phyloP scores from a whole-genome alignment of 208 protist species.

The Spongospora subterranea region DNA sequence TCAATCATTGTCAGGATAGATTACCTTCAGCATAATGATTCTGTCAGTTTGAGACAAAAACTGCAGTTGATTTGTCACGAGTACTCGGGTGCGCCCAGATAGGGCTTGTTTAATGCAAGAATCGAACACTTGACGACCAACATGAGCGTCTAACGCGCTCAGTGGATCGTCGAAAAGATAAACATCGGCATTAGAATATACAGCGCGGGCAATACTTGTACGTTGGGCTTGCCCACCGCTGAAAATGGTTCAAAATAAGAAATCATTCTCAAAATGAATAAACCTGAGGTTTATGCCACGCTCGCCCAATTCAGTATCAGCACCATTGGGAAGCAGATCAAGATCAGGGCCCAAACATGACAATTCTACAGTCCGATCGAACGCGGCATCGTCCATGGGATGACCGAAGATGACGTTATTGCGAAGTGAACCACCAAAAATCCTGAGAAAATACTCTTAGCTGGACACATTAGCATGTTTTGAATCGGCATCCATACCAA shows the following conservation, averaged over 20 bases:
- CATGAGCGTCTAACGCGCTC: slow-evolving; percentile 68
- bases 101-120: slow-evolving; percentile 64
- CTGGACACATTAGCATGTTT: background rate
- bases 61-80: slow-evolving; percentile 69
- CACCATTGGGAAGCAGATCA: slow-evolving; percentile 53
- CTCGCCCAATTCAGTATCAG: slow-evolving; percentile 73
- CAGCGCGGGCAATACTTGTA: slow-evolving; percentile 50
- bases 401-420: slow-evolving; percentile 27
- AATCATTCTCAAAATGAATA: background rate
- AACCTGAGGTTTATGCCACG: slow-evolving; percentile 68
- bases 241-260: slow-evolving; percentile 30
- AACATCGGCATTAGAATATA: slow-evolving; percentile 70
- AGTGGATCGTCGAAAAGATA: slow-evolving; percentile 79
- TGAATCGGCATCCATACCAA: slow-evolving; percentile 67
- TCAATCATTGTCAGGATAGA: background rate
- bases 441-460: background rate
- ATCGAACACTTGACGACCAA: slow-evolving; percentile 64
- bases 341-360: slow-evolving; percentile 73
- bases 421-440: slow-evolving; percentile 22
- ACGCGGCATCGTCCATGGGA: background rate
- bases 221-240: slow-evolving; percentile 60
- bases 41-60: slow-evolving; percentile 56
- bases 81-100: slow-evolving; percentile 48
- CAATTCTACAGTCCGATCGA: background rate
- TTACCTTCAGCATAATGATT: slow-evolving; percentile 56